Percentiles rank a stretch among this genome's conserved stretches.
These are phyloP conservation scores for Yamadazyma taylorii DNA, from an alignment of 1,139 yeast species.

Conservation along the genomic window DNA sequence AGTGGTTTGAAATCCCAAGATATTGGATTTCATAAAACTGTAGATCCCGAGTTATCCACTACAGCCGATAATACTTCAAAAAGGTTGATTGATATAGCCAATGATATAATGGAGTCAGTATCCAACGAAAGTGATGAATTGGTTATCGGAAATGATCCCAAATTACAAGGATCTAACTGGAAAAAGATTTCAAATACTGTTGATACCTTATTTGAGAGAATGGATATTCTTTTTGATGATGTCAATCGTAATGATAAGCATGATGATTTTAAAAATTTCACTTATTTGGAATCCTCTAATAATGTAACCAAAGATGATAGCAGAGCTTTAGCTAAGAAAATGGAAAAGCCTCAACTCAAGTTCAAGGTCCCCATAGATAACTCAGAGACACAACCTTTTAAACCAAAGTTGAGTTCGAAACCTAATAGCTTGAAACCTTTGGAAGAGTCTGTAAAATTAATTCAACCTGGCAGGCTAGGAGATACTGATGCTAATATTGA, in stretches of 20 bases:
- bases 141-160: constrained; percentile 34
- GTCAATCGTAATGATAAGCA: constrained; percentile 14
- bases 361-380: constrained; percentile 68
- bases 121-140: constrained; percentile 30
- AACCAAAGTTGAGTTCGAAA: constrained; percentile 66
- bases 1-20: constrained; percentile 78
- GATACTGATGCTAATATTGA: constrained; percentile 29
- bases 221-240: constrained; percentile 61
- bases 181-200: constrained; percentile 58
- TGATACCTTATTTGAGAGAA: constrained; percentile 72
- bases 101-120: constrained; percentile 41
- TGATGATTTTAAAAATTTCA: constrained; percentile 24
- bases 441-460: constrained; percentile 48
- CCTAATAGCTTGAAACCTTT: constrained; percentile 66
- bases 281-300: constrained; percentile 50
- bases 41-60: constrained; percentile 53
- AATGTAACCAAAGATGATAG: constrained; percentile 20
- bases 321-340: constrained; percentile 44
- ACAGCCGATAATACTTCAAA: constrained; percentile 45
- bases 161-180: constrained; percentile 50
- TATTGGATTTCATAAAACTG: constrained; percentile 66
- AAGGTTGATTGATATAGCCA: constrained; percentile 52
- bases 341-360: constrained; percentile 69
- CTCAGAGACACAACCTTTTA: constrained; percentile 68
- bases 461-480: constrained; percentile 20